A percentile compares a stretch with the other conserved stretches of the same genome.
Evolutionary conservation across 2,329 filamentous ascomycete species (phyloP).

Genomic region (Cladosporium sp.): DNA sequence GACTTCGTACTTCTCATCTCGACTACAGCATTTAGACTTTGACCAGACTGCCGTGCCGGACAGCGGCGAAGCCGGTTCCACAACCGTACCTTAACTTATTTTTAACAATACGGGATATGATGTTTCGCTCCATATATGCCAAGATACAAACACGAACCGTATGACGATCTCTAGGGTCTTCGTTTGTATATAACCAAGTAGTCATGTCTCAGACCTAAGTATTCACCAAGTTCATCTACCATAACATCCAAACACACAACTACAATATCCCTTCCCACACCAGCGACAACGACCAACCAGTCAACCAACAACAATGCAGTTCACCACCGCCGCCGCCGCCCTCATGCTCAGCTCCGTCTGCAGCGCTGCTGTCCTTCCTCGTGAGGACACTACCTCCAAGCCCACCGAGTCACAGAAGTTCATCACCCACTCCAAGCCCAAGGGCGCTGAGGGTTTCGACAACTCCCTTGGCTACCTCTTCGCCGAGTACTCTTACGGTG

Average conservation of each 20-base stretch:
- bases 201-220: too few relatives aligned
- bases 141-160: conserved; percentile 3
- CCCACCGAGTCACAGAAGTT: conserved; percentile 18
- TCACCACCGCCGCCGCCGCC: conserved; percentile 17
- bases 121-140: conserved; percentile 2
- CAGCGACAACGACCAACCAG: not conserved
- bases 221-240: not conserved
- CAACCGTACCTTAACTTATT: conserved; percentile 7
- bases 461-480: conserved; percentile 22
- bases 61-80: conserved; percentile 1
- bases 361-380: conserved; percentile 16
- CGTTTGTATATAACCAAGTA: not conserved
- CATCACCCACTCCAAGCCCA: conserved; percentile 19
- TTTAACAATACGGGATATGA: conserved; percentile 4
- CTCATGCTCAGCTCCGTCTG: conserved; percentile 16
- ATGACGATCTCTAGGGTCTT: not conserved
- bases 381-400: conserved; percentile 8
- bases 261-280: too few relatives aligned
- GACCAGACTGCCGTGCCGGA: not conserved
- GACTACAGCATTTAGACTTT: conserved; percentile 2
- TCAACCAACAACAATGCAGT: conserved; percentile 9
- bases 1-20: not conserved
- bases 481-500: conserved; percentile 21
- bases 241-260: not conserved
- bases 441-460: conserved; percentile 19